phyloP scores from a whole-genome alignment of 257 asterid genomes.

The Gentiana dahurica region DNA sequence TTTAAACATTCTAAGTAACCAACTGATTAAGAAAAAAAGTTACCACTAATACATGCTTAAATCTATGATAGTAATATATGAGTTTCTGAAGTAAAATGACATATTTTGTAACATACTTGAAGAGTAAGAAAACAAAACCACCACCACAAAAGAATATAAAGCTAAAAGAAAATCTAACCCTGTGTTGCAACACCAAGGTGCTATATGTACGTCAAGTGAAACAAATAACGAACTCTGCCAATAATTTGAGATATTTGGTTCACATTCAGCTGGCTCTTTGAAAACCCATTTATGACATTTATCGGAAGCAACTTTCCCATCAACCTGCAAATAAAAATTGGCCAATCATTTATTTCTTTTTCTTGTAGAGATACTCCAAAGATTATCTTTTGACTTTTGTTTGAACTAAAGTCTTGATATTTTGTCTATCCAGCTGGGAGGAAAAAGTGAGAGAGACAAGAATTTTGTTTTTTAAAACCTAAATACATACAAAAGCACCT shows the following conservation, averaged over 20 bases:
- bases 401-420: neutral
- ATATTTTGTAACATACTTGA: too few relatives aligned
- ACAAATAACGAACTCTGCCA: constrained; percentile 86
- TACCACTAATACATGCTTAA: too few relatives aligned
- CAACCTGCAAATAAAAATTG: constrained; percentile 64
- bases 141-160: too few relatives aligned
- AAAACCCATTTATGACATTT: constrained; percentile 99
- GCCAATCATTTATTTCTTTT: constrained; percentile 18
- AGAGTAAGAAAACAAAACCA: too few relatives aligned
- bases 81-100: too few relatives aligned
- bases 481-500: constrained; percentile 42
- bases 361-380: constrained; percentile 10
- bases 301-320: constrained; percentile 99
- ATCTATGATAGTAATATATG: too few relatives aligned
- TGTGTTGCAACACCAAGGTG: too few relatives aligned
- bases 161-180: too few relatives aligned
- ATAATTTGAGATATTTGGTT: constrained; percentile 93
- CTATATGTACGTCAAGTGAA: too few relatives aligned
- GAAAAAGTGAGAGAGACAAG: constrained; percentile 20
- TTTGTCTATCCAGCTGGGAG: constrained; percentile 3
- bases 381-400: neutral
- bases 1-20: too few relatives aligned
- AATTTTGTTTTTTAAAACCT: neutral
- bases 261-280: constrained; percentile 96
- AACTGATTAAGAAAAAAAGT: too few relatives aligned